Base-by-base conservation (phyloP, 345 rosid species). In the Eucalyptus tenuipes region DNA sequence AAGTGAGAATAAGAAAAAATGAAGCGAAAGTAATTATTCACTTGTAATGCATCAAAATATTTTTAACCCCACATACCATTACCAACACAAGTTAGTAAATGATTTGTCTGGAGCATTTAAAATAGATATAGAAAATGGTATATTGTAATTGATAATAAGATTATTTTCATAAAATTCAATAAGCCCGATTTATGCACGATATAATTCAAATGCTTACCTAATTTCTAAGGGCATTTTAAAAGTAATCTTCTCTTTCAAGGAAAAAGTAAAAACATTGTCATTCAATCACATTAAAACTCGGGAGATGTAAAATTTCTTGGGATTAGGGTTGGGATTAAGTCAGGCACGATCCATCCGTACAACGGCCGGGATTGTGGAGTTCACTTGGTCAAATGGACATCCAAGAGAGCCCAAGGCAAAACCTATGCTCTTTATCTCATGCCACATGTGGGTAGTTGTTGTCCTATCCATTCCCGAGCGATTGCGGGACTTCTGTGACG, bases 141-240 rank as follows among this genome's bases (percentile, higher is more conserved):
- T 17, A 71, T 37, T 13, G 2, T 11, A 33, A 18, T 33, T 18
- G 81, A 33, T 31, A 17, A 9, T 33, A 33, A 33, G 1, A 1
- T 37, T 11, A 33, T 33, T 17, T 13, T 71, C 1, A 5, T 71
- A 18, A 71, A 71, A 37, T 71, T 71, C 2, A 71, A 71, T 22
- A 13, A 55, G 13, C 2, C 8, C 5, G 0, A 7, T 18, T 71
- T 1, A 71, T 71, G 5, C 25, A 3, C 1, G 10, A 64, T 4
- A 13, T 64, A 29, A 4, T 64, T 64, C 4, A 7, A 29, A 31
- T 18, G 2, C 3, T 8, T 37, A 12, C 20, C 14, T 37, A 37
- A 75, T 75, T 75, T 37, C 4, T 13, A n/a, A 64, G 33, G 33
- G 9, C 2, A 61, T 61, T 61, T 13, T 61, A 61, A 29, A 29